Evolutionary conservation across 106 monocot species (phyloP).

Genomic region (Dendrobium nobile): DNA sequence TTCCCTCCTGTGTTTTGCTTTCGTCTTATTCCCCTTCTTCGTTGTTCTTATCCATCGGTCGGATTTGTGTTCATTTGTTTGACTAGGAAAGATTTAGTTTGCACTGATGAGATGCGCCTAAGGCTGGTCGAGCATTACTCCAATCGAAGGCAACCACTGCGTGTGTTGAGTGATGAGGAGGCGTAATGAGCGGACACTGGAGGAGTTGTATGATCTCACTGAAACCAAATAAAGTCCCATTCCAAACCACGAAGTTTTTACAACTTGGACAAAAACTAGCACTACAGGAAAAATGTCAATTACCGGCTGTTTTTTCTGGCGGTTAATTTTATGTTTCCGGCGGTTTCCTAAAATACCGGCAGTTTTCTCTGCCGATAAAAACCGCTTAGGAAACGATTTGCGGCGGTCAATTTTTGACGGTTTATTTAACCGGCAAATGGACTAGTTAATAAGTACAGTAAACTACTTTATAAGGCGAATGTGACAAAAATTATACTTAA

Average conservation of each 20-base stretch:
- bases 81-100: background rate
- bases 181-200: conserved; percentile 18
- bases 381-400: no score
- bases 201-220: conserved; percentile 41
- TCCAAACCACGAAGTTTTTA: background rate
- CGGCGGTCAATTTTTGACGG: no score
- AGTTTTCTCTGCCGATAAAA: no score
- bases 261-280: background rate
- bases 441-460: conserved; percentile 65
- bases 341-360: no score
- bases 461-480: conserved; percentile 80
- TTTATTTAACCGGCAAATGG: conserved; percentile 48
- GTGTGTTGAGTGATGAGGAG: conserved; percentile 26
- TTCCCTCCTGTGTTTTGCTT: background rate
- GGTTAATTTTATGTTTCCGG: no score
- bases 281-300: no score
- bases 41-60: background rate
- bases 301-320: no score
- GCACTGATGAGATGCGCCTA: background rate
- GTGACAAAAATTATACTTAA: conserved; percentile 63
- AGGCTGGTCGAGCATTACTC: background rate
- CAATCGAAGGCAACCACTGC: background rate
- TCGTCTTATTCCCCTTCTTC: background rate
- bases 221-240: background rate
- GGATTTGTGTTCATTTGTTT: background rate